Percentiles rank a stretch among this genome's conserved stretches.
These are phyloP conservation scores for Bromus sterilis DNA, from an alignment of 176 grass and related monocot genomes.

Conservation along the genomic window DNA sequence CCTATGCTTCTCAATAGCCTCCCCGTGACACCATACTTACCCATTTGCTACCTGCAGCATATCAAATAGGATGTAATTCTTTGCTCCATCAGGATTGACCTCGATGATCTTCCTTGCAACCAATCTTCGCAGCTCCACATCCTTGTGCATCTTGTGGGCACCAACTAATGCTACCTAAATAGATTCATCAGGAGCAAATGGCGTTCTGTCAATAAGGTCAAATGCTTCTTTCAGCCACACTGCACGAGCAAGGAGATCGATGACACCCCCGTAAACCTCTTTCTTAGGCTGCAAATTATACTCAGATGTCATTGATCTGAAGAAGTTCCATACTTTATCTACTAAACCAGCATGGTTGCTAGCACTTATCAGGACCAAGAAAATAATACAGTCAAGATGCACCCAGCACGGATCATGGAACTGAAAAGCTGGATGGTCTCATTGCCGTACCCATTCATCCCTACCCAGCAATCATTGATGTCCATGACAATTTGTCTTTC, in stretches of 20 bases:
- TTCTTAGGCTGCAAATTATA: constrained; percentile 47
- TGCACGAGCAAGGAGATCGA: constrained; percentile 46
- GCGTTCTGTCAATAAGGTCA: constrained; percentile 33
- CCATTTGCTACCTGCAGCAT: constrained; percentile 52
- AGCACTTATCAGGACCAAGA: constrained; percentile 43
- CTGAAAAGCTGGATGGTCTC: constrained; percentile 39
- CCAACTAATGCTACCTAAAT: constrained; percentile 53
- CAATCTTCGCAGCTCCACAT: constrained; percentile 37
- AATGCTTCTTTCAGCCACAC: constrained; percentile 37
- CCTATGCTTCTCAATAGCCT: constrained; percentile 30
- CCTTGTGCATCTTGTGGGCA: constrained; percentile 50
- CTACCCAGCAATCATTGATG: constrained; percentile 56
- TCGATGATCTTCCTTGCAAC: constrained; percentile 49
- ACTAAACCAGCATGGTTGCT: constrained; percentile 57
- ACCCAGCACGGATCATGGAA: constrained; percentile 34
- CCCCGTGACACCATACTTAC: constrained; percentile 40
- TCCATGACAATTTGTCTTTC: constrained; percentile 51
- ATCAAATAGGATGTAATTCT: constrained; percentile 43
- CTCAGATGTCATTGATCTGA: constrained; percentile 34
- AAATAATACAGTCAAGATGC: constrained; percentile 40
- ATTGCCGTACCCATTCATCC: constrained; percentile 33
- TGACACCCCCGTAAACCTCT: constrained; percentile 43
- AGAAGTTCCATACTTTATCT: constrained; percentile 51
- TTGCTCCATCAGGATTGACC: constrained; percentile 30
- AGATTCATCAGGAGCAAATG: constrained; percentile 53